phyloP scores from a whole-genome alignment of 2,329 filamentous ascomycete species.

The Paecilomyces formosus region DNA sequence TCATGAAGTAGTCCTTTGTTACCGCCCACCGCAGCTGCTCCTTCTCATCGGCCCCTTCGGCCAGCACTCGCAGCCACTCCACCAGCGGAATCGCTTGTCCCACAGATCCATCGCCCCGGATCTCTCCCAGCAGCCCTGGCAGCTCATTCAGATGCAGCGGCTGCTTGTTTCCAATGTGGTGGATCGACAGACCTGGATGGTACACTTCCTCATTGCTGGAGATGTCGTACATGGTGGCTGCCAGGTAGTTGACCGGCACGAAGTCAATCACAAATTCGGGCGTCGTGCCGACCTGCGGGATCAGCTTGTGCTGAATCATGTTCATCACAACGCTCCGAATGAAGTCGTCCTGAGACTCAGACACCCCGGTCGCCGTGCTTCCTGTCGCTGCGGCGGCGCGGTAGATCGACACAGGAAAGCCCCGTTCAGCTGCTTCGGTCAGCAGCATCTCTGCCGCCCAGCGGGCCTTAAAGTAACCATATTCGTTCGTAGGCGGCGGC shows the following conservation, averaged over 20 bases:
- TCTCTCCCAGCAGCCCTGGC: neutral
- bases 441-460: neutral
- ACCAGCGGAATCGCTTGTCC: neutral
- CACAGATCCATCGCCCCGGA: neutral
- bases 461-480: neutral
- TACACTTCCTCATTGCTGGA: neutral
- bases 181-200: neutral
- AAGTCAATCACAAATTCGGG: neutral
- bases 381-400: neutral
- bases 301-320: neutral
- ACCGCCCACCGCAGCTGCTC: neutral
- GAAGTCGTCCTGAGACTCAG: neutral
- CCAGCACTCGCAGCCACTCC: neutral
- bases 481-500: neutral
- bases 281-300: neutral
- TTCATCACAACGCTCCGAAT: neutral
- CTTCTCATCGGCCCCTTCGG: neutral
- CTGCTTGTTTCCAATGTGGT: neutral
- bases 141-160: neutral
- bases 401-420: neutral
- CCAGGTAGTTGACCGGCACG: neutral
- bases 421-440: neutral
- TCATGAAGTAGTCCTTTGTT: neutral
- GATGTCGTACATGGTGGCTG: neutral
- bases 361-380: neutral